These are phyloP conservation scores for Alternaria sp. DNA, from an alignment of 2,329 filamentous ascomycete species.

Conservation along the genomic window DNA sequence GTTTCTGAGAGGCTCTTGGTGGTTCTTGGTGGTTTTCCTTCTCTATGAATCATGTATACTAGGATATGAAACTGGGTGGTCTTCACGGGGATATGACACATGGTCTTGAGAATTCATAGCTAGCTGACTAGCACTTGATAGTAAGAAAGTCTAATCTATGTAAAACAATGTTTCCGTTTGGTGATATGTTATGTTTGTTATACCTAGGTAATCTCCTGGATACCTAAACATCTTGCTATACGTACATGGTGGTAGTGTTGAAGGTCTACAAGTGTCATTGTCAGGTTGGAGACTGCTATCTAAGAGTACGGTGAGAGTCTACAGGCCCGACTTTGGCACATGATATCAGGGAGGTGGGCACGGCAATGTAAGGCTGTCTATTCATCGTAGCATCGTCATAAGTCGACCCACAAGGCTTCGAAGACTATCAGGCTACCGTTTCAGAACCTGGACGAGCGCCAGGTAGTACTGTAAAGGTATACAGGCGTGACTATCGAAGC, in stretches of 20 bases:
- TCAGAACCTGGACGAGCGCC: not conserved
- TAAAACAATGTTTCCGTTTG: not conserved
- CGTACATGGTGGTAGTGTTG: not conserved
- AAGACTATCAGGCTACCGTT: not conserved
- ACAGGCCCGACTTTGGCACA: not conserved
- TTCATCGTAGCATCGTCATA: not conserved
- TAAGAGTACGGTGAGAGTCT: not conserved
- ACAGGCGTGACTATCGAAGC: not conserved
- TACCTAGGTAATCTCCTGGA: not conserved
- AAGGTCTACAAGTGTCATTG: not conserved
- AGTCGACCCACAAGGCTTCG: not conserved
- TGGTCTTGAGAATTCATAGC: slow-evolving; percentile 10
- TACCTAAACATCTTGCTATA: not conserved
- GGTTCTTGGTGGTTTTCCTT: not conserved
- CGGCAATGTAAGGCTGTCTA: not conserved
- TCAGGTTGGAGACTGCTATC: not conserved
- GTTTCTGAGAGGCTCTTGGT: not conserved
- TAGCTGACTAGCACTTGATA: slow-evolving; percentile 21
- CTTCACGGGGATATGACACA: slow-evolving; percentile 4
- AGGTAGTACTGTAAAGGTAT: not conserved
- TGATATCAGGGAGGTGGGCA: not conserved
- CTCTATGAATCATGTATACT: slow-evolving; percentile 2
- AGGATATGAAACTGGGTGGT: slow-evolving; percentile 5
- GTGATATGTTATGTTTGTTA: not conserved
- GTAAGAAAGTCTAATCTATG: slow-evolving; percentile 1